Conservation (phyloP, 495 filamentous ascomycete species). For the Zalerion maritima region DNA sequence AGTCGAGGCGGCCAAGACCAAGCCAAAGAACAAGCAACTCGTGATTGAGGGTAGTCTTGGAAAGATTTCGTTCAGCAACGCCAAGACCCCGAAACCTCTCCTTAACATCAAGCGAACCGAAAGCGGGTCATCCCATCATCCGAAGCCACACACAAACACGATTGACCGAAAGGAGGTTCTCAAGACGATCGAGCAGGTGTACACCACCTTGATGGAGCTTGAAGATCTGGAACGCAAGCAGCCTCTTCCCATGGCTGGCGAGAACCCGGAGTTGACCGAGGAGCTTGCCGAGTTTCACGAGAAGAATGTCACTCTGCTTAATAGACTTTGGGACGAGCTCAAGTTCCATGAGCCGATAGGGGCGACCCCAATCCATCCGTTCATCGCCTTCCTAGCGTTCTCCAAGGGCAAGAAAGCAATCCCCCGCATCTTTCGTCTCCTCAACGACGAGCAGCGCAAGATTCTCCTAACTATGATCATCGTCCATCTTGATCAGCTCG, state of each 20-base stretch:
- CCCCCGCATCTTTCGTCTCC: conserved; percentile 84
- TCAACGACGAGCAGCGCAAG: conserved; percentile 79
- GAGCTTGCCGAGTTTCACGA: conserved; percentile 57
- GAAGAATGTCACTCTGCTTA: conserved; percentile 56
- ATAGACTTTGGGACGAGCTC: conserved; percentile 65
- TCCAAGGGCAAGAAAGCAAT: conserved; percentile 94
- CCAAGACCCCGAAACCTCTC: conserved; percentile 86
- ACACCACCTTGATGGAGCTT: conserved; percentile 74
- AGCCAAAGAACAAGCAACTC: conserved; percentile 96
- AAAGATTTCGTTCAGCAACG: conserved; percentile 98
- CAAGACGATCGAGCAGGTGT: conserved; percentile 72
- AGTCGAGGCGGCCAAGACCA: conserved; percentile 89
- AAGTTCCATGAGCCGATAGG: conserved; percentile 87
- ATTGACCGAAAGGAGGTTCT: conserved; percentile 73
- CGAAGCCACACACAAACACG: conserved; percentile 28
- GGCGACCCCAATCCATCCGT: conserved; percentile 65
- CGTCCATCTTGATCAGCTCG: conserved; percentile 80
- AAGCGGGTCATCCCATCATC: conserved; percentile 40
- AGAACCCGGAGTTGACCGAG: conserved; percentile 47
- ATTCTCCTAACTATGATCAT: conserved; percentile 92
- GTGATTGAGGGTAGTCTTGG: conserved; percentile 95
- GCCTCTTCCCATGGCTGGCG: conserved; percentile 47
- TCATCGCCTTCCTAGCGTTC: conserved; percentile 91
- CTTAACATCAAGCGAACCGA: conserved; percentile 92
- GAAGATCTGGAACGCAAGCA: conserved; percentile 90